phyloP scores from a whole-genome alignment of 2,329 filamentous ascomycete genomes.

The Fusarium burgessii region DNA sequence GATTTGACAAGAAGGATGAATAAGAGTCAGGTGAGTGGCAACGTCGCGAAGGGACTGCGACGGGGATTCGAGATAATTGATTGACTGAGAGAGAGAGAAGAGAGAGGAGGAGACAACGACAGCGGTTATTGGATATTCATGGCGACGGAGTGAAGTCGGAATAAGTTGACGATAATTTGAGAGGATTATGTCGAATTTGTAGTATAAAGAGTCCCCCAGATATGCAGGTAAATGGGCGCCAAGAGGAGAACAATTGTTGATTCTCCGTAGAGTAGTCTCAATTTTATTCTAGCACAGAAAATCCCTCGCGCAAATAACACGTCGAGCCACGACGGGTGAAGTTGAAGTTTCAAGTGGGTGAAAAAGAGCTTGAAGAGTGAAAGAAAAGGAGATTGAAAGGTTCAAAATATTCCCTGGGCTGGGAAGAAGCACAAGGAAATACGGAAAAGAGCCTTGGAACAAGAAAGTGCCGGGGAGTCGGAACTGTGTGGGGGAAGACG shows the following conservation, averaged over 20 bases:
- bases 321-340: slow-evolving; percentile 8
- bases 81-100: slow-evolving; percentile 1
- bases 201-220: slow-evolving; percentile 10
- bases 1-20: slow-evolving; percentile 23
- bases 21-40: slow-evolving; percentile 39
- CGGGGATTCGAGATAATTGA: slow-evolving; percentile 19
- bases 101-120: slow-evolving; percentile 10
- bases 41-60: slow-evolving; percentile 25
- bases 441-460: slow-evolving; percentile 26
- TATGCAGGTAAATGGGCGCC: slow-evolving; percentile 38
- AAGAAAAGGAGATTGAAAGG: slow-evolving; percentile 21
- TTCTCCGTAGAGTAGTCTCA: slow-evolving; percentile 14
- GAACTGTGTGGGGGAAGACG: slow-evolving; percentile 34
- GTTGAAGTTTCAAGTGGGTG: slow-evolving; percentile 4
- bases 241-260: slow-evolving; percentile 36
- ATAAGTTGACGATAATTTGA: slow-evolving; percentile 6
- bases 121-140: slow-evolving; percentile 43
- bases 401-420: slow-evolving; percentile 24
- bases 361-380: slow-evolving; percentile 4
- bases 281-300: slow-evolving; percentile 17
- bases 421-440: slow-evolving; percentile 19
- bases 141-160: slow-evolving; percentile 26
- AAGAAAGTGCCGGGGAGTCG: slow-evolving; percentile 40
- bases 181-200: slow-evolving; percentile 25
- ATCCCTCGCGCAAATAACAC: slow-evolving; percentile 26